Evolutionary conservation across 2,329 filamentous ascomycete genomes (phyloP).

Genomic region (Penicillium sp.): DNA sequence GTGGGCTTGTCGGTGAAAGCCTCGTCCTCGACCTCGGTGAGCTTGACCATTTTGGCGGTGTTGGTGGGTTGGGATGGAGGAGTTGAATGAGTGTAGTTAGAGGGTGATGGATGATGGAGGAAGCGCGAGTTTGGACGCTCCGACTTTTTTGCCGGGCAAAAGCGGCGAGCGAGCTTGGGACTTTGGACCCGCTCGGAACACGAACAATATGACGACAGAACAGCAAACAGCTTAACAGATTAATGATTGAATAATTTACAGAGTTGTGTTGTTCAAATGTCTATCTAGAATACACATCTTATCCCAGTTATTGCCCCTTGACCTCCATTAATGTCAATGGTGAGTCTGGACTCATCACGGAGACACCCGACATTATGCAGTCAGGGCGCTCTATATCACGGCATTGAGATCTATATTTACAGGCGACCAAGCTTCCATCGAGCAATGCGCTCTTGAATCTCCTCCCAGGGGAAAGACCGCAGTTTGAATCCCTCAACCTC

Average conservation of each 20-base stretch:
- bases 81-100: conserved; percentile 6
- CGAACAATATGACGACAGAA: conserved; percentile 5
- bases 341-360: neutral
- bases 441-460: conserved; percentile 83
- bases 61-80: conserved; percentile 6
- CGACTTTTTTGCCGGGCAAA: conserved; percentile 44
- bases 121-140: conserved; percentile 28
- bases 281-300: conserved; percentile 15
- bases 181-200: conserved; percentile 17
- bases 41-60: conserved; percentile 75
- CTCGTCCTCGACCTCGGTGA: conserved; percentile 95
- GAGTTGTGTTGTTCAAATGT: conserved; percentile 11
- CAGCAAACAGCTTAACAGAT: neutral
- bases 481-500: conserved; percentile 69
- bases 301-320: neutral
- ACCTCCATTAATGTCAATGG: neutral
- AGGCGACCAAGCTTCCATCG: conserved; percentile 76
- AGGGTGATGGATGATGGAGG: conserved; percentile 24
- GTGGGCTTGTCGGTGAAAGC: conserved; percentile 76
- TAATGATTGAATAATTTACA: conserved; percentile 14
- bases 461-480: conserved; percentile 75
- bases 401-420: conserved; percentile 34
- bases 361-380: neutral
- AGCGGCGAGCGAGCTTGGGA: conserved; percentile 34
- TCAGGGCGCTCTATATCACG: neutral